These are phyloP conservation scores for Conticribra weissflogii DNA, from an alignment of 108 stramenopile species.

Conservation along the genomic window DNA sequence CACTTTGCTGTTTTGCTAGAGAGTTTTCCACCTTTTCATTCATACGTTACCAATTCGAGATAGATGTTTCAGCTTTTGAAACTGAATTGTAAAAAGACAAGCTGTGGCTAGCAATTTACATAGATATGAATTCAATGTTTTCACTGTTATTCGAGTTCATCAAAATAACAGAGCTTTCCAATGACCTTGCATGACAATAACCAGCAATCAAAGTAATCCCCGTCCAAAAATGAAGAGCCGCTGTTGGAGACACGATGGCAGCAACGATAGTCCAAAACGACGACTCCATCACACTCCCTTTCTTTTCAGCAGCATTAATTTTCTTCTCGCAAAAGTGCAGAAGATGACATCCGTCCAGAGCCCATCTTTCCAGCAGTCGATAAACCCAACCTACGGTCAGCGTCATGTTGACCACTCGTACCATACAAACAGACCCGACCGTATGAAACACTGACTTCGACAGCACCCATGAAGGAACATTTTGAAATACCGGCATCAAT, in stretches of 20 bases:
- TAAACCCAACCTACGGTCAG: conserved; percentile 46
- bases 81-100: too few species aligned
- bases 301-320: conserved; percentile 10
- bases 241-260: conserved; percentile 41
- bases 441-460: conserved; percentile 14
- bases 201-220: conserved; percentile 33
- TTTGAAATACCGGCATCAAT: conserved; percentile 29
- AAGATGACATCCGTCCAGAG: conserved; percentile 32
- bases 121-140: too few species aligned
- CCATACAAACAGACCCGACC: conserved; percentile 20
- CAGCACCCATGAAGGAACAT: conserved; percentile 20
- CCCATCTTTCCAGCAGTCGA: conserved; percentile 45
- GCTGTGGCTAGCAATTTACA: too few species aligned
- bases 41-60: too few species aligned
- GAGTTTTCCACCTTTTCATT: too few species aligned
- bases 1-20: too few species aligned
- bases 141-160: too few species aligned
- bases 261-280: conserved; percentile 16
- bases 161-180: too few species aligned
- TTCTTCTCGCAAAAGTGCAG: conserved; percentile 7
- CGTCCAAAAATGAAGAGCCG: conserved; percentile 43
- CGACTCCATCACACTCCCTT: not conserved
- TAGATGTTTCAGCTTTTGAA: too few species aligned
- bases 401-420: conserved; percentile 18
- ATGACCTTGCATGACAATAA: not conserved